Percentiles rank a stretch among this genome's conserved stretches.
These are phyloP conservation scores for Trichoderma simmonsii DNA, from an alignment of 2,329 filamentous ascomycete species.

Conservation along the genomic window DNA sequence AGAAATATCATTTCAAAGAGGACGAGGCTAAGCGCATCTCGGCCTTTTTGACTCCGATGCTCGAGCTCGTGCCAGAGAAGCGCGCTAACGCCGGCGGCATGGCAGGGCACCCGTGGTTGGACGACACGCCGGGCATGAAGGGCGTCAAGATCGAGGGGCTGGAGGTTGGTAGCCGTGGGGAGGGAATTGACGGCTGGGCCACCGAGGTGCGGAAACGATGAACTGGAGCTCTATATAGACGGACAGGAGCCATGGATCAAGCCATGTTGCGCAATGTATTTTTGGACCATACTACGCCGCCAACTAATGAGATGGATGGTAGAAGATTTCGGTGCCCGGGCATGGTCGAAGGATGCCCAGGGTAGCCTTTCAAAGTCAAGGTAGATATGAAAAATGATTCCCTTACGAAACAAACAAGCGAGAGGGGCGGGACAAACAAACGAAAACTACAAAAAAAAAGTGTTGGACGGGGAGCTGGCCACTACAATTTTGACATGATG, in stretches of 20 bases:
- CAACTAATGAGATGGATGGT: not conserved
- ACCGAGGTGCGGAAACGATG: slow-evolving; percentile 81
- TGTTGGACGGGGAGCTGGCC: not conserved
- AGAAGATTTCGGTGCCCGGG: not conserved
- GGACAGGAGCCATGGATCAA: not conserved
- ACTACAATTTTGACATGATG: not conserved
- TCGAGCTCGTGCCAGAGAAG: slow-evolving; percentile 83
- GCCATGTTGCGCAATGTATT: not conserved
- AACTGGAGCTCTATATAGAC: slow-evolving; percentile 22
- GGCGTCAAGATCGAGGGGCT: slow-evolving; percentile 69
- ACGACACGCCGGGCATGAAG: slow-evolving; percentile 87
- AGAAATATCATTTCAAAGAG: slow-evolving; percentile 94
- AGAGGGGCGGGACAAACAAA: not conserved
- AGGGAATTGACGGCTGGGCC: slow-evolving; percentile 93
- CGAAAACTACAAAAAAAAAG: not conserved
- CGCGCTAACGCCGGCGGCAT: slow-evolving; percentile 95
- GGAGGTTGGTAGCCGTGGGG: slow-evolving; percentile 75
- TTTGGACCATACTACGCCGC: not conserved
- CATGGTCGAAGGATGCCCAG: not conserved
- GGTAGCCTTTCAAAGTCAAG: not conserved
- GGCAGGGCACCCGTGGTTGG: slow-evolving; percentile 79
- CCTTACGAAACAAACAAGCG: not conserved
- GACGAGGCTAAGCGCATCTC: slow-evolving; percentile 75
- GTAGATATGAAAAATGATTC: slow-evolving; percentile 2
- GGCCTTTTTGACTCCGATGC: slow-evolving; percentile 84